Base-by-base conservation (phyloP, 805 yeast genomes). In the Wickerhamomyces sydowiorum region DNA sequence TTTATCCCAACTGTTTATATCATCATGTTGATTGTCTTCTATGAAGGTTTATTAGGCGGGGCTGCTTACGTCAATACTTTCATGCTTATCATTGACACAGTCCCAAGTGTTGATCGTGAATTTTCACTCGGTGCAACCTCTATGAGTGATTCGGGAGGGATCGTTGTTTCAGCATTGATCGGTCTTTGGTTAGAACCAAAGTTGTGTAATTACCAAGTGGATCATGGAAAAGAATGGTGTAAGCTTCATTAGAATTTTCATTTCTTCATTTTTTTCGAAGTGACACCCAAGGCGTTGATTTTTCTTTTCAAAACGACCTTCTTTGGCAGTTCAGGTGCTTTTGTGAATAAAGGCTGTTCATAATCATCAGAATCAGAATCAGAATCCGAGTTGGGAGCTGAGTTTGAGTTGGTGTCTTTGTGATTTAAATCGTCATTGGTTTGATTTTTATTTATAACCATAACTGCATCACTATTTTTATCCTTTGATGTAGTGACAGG, bases 1-100 rank as follows among this genome's bases (percentile, higher is more conserved):
- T 49, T 75, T 24, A 68, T 86, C 17, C 76, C 82, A 3, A 72
- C 65, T 30, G 75, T 91, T 2, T 85, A 82, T 70, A 51, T 75
- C 2, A 54, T 89, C 30, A 70, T 87, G 67, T 8, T 72, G 0
- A 59, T 90, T 24, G 73, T 88, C 6, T 76, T 91, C 45, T 91
- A 86, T 61, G 98, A 91, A 58, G 93, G 98, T 0, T 69, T 93
- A 18, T 69, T 91, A 10, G 99, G 98, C 1, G 98, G 99, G 1
- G 76, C 85, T 2, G 78, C 91, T 15, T 91, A 91, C 58, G 93
- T 88, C 40, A 90, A 91, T 57, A 90, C 97, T 0, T 91, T 86
- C 55, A 68, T 84, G 70, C 68, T 77, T 14, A 90, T 90, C 1
- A 73, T 83, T 29, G 95, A 87, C 45, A 65, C 74, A 0, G 65